Base-by-base conservation (phyloP, 805 yeast genomes). In the Kockiozyma suomiensis region DNA sequence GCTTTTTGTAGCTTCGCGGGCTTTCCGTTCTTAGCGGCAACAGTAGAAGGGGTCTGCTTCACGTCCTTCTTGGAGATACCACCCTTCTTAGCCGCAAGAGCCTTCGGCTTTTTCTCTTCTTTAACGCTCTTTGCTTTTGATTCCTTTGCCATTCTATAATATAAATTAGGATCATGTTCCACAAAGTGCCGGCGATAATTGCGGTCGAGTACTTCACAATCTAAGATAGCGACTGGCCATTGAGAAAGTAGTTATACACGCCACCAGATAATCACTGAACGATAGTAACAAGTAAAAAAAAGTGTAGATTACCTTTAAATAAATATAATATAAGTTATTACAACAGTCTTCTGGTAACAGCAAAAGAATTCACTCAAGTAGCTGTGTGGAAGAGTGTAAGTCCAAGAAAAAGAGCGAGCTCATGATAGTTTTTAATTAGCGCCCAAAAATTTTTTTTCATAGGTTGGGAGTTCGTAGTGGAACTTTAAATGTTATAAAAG, bases 1-100 rank as follows among this genome's bases (percentile, higher is more conserved):
- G 72, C 69, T 59, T 67, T 64, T 50, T 65, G 56, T 37, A 58
- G 33, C 48, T 53, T 58, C 7, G 61, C 52, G 42, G 54, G 48
- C 47, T 48, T 54, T 17, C 46, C 52, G 15, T 55, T 43, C 54
- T 55, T 55, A 4, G 66, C 69, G 41, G 74, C 68, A 51, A 74
- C 72, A 33, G 68, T 68, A 46, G 75, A 74, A 40, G 69, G 75
- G 40, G 74, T 68, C 40, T 66, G 69, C 55, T 76, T 70, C 40
- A 66, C 64, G 35, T 55, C 57, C 65, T 65, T 59, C 63, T 66
- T 62, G 48, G 62, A 25, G 40, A 63, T 66, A 19, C 66, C 66
- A n/a, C 65, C 65, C 23, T 59, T 60, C 55, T 62, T 62, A n/a
- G 61, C 57, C 10, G 64, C 61, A 19, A 62, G 58, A 17, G 61